A percentile compares a stretch with the other conserved stretches of the same genome.
Evolutionary conservation across 208 protist genomes (phyloP).

Genomic region (Sergeia podlipaevii): DNA sequence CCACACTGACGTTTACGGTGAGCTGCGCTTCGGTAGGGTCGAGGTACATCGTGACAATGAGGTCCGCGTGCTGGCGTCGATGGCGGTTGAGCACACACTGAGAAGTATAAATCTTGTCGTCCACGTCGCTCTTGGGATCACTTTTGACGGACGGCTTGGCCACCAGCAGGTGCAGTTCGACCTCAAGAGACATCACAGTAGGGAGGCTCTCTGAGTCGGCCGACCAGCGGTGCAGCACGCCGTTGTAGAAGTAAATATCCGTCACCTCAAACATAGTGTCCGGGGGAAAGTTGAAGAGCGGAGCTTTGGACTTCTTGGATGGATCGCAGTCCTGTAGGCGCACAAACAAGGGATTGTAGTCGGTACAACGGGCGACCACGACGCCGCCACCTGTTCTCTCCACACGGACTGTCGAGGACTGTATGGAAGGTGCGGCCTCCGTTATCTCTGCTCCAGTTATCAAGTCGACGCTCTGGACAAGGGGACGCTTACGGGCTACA

Average conservation of each 20-base stretch:
- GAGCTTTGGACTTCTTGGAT: too few relatives aligned
- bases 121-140: background rate
- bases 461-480: too few relatives aligned
- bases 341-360: background rate
- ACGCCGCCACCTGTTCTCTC: background rate
- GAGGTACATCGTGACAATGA: background rate
- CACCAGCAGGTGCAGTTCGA: background rate
- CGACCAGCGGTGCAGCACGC: background rate
- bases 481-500: too few relatives aligned
- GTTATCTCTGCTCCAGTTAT: too few relatives aligned
- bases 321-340: background rate
- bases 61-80: background rate
- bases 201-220: background rate
- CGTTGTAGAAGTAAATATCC: slow-evolving; percentile 1
- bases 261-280: background rate
- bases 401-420: background rate
- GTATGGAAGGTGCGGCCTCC: too few relatives aligned
- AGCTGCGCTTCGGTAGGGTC: background rate
- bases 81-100: background rate
- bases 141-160: background rate
- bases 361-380: background rate
- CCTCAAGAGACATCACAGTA: background rate
- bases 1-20: background rate
- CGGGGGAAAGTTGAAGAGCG: background rate
- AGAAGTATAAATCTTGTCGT: background rate